These are phyloP conservation scores for Russula foetens DNA, from an alignment of 768 basidiomycete species.

Conservation along the genomic window DNA sequence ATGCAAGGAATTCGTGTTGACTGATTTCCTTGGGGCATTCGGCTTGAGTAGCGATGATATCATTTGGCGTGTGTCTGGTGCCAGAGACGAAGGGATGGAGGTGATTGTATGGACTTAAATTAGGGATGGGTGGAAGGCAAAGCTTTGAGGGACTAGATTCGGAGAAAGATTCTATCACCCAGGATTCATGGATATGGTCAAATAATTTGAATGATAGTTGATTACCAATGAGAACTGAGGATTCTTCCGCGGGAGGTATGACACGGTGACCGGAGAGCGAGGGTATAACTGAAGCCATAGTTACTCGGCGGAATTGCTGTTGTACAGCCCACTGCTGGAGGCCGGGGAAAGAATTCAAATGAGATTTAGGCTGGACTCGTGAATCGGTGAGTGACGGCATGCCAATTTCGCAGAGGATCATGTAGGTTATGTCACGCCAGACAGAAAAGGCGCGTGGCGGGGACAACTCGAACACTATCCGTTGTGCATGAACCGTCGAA, in stretches of 20 bases:
- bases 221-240: not conserved
- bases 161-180: not conserved
- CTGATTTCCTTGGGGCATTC: conserved; percentile 34
- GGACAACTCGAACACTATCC: conserved; percentile 6
- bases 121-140: not conserved
- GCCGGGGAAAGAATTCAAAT: conserved; percentile 3
- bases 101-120: not conserved
- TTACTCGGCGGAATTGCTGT: not conserved
- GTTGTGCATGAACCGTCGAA: not conserved
- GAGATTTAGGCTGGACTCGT: not conserved
- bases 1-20: conserved; percentile 40
- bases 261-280: not conserved
- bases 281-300: conserved; percentile 6
- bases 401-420: conserved; percentile 8
- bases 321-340: not conserved
- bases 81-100: not conserved
- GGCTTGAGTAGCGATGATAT: conserved; percentile 34
- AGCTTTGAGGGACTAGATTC: not conserved
- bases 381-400: not conserved
- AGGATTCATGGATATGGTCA: not conserved
- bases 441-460: conserved; percentile 1
- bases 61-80: conserved; percentile 30
- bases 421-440: conserved; percentile 8
- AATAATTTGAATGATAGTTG: conserved; percentile 2
- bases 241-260: not conserved